phyloP scores from a whole-genome alignment of 306 rosid genomes.

The Leucaena leucocephala region DNA sequence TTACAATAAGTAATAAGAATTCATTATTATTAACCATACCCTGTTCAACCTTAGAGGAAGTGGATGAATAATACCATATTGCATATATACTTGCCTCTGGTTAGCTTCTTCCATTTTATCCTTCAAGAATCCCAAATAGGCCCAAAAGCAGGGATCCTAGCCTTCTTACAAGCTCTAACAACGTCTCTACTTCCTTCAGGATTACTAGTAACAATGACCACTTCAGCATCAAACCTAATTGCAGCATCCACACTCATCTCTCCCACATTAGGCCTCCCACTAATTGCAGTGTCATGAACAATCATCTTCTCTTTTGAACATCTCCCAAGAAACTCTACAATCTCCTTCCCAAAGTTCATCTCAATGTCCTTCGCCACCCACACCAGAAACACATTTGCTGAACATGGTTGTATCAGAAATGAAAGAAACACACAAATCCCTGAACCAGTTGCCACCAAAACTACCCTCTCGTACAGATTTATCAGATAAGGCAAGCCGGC shows the following conservation, averaged over 20 bases:
- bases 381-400: conserved; percentile 51
- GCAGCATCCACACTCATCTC: conserved; percentile 60
- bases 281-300: conserved; percentile 64
- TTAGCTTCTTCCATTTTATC: not conserved
- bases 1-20: not conserved
- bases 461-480: conserved; percentile 42
- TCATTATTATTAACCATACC: not conserved
- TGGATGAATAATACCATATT: not conserved
- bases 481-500: conserved; percentile 51
- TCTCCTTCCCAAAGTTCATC: conserved; percentile 62
- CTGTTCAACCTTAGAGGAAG: conserved; percentile 8
- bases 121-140: conserved; percentile 56
- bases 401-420: conserved; percentile 56
- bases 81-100: conserved; percentile 8
- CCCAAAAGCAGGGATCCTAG: conserved; percentile 53
- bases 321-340: conserved; percentile 43
- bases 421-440: conserved; percentile 77
- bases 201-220: conserved; percentile 72
- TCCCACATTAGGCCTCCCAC: conserved; percentile 67
- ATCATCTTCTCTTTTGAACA: conserved; percentile 54
- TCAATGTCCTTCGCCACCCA: conserved; percentile 83
- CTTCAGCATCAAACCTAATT: conserved; percentile 58
- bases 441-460: conserved; percentile 58
- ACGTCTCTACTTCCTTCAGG: conserved; percentile 75
- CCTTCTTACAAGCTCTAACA: conserved; percentile 51